These are phyloP conservation scores for Cutaneotrichosporon spelunceum DNA, from an alignment of 1,284 basidiomycete species.

Conservation along the genomic window DNA sequence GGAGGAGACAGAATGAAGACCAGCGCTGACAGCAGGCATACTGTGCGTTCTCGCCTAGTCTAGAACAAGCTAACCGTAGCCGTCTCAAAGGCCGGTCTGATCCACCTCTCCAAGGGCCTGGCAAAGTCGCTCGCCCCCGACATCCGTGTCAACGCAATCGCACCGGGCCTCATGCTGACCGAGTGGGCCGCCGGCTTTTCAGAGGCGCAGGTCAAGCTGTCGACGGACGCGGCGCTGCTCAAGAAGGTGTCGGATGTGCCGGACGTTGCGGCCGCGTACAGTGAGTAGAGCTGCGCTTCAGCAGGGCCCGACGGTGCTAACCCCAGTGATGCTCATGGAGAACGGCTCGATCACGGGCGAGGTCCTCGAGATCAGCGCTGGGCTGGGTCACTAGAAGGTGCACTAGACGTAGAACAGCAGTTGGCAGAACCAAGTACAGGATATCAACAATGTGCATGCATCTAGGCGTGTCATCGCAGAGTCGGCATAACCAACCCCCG, in stretches of 20 bases:
- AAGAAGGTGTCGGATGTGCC: conserved; percentile 22
- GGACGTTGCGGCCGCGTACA: conserved; percentile 20
- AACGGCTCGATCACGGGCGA: conserved; percentile 22
- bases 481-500: too few relatives aligned
- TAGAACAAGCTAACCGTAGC: background rate
- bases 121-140: conserved; percentile 28
- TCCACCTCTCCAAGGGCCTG: conserved; percentile 28
- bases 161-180: conserved; percentile 30
- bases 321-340: conserved; percentile 19
- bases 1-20: background rate
- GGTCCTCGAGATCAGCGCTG: conserved; percentile 20
- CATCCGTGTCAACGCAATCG: conserved; percentile 29
- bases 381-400: background rate
- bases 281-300: conserved; percentile 9
- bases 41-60: background rate
- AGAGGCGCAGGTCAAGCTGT: conserved; percentile 18
- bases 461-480: background rate
- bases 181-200: conserved; percentile 30
- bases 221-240: conserved; percentile 16
- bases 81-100: conserved; percentile 27
- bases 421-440: background rate
- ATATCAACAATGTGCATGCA: background rate
- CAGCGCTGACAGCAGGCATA: conserved; percentile 9
- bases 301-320: conserved; percentile 5
- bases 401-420: background rate